phyloP scores from a whole-genome alignment of 2,329 filamentous ascomycete species.

The Didymella pinodella region DNA sequence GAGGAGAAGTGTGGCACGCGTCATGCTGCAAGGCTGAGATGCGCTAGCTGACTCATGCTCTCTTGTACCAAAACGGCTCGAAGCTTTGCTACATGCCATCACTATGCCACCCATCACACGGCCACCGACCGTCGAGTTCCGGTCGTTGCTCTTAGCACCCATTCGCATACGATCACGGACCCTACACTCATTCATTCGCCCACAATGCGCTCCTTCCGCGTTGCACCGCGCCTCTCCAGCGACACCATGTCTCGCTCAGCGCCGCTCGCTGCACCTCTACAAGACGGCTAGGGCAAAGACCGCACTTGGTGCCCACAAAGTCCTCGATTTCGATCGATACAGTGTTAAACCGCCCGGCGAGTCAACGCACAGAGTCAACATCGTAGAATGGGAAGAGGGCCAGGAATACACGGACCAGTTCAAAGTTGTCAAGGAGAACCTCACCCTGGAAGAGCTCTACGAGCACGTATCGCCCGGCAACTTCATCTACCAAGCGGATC shows the following conservation, averaged over 20 bases:
- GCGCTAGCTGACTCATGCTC: conserved; percentile 12
- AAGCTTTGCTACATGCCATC: conserved; percentile 9
- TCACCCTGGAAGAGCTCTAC: conserved; percentile 33
- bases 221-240: conserved; percentile 6
- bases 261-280: conserved; percentile 39
- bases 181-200: conserved; percentile 24
- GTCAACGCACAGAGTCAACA: conserved; percentile 32
- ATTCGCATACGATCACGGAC: conserved; percentile 24
- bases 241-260: conserved; percentile 30
- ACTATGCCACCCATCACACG: conserved; percentile 27
- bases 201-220: conserved; percentile 21
- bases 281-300: conserved; percentile 37
- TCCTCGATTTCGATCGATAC: conserved; percentile 31
- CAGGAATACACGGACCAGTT: not conserved
- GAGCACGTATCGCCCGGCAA: conserved; percentile 32
- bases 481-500: conserved; percentile 26
- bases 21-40: conserved; percentile 6
- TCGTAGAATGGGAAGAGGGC: conserved; percentile 19
- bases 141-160: conserved; percentile 33
- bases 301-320: conserved; percentile 38
- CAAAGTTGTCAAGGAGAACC: conserved; percentile 19
- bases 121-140: conserved; percentile 26
- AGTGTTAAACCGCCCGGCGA: conserved; percentile 8
- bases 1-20: not conserved
- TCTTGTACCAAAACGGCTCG: not conserved